These are phyloP conservation scores for Podospora pseudocomata DNA, from an alignment of 495 filamentous ascomycete genomes.

Conservation along the genomic window DNA sequence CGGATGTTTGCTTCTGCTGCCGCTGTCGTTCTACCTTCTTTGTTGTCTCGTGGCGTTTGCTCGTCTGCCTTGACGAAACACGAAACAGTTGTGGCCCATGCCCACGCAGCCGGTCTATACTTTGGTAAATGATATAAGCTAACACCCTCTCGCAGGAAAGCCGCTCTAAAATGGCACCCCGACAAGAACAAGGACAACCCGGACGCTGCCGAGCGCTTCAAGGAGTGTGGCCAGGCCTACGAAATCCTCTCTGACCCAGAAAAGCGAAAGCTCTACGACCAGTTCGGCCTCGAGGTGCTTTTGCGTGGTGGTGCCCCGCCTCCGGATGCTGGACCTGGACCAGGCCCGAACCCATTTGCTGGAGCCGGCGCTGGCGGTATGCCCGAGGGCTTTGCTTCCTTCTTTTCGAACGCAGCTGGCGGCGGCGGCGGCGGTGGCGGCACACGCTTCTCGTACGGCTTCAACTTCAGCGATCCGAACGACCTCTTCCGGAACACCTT, in stretches of 20 bases:
- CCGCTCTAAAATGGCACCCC: constrained; percentile 87
- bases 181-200: constrained; percentile 97
- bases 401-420: constrained; percentile 20
- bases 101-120: neutral
- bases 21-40: neutral
- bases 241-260: constrained; percentile 97
- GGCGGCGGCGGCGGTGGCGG: constrained; percentile 36
- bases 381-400: constrained; percentile 28
- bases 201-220: constrained; percentile 80
- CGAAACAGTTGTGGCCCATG: neutral
- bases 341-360: constrained; percentile 48
- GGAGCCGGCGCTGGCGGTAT: constrained; percentile 42
- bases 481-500: constrained; percentile 83
- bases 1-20: neutral
- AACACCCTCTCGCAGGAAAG: constrained; percentile 57
- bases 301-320: constrained; percentile 77
- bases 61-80: neutral
- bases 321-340: constrained; percentile 48
- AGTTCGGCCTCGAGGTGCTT: constrained; percentile 90
- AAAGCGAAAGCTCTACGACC: constrained; percentile 93
- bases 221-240: constrained; percentile 93
- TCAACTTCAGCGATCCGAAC: constrained; percentile 77
- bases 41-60: neutral
- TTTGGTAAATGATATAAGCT: constrained; percentile 10
- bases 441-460: constrained; percentile 63